Evolutionary conservation across 257 asterid species (phyloP).

Genomic region (Penstemon barbatus): DNA sequence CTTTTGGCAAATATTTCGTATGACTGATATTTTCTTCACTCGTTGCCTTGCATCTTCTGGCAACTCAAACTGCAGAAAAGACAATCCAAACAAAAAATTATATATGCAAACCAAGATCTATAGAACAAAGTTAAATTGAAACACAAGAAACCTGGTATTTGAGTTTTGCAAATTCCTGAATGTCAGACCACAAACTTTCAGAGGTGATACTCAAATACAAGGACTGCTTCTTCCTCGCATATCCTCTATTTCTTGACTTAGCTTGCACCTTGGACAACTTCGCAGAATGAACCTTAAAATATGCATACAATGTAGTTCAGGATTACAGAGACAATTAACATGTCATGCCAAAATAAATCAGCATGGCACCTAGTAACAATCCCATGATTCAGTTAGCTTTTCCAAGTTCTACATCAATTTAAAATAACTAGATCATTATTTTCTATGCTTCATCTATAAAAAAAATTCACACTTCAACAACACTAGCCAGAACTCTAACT

Average conservation of each 20-base stretch:
- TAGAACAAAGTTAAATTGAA: conserved; percentile 21
- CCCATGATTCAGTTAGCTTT: conserved; percentile 8
- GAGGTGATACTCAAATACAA: conserved; percentile 55
- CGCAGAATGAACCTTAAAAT: conserved; percentile 59
- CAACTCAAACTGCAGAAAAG: conserved; percentile 64
- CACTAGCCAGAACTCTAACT: not conserved
- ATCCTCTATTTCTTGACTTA: conserved; percentile 46
- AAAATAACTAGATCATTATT: conserved; percentile 1
- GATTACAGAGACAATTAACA: conserved; percentile 5
- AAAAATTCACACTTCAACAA: not conserved
- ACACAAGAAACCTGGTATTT: conserved; percentile 71
- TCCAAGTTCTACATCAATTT: conserved; percentile 16
- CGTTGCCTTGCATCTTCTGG: conserved; percentile 61
- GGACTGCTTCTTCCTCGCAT: conserved; percentile 58
- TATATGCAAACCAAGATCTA: conserved; percentile 12
- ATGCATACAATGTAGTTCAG: conserved; percentile 10
- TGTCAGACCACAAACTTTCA: conserved; percentile 81
- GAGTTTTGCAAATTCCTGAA: conserved; percentile 74
- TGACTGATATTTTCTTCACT: conserved; percentile 72
- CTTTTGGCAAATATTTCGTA: conserved; percentile 86
- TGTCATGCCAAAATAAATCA: conserved; percentile 13
- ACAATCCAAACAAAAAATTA: conserved; percentile 16
- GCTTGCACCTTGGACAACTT: conserved; percentile 49
- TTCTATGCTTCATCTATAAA: conserved; percentile 2
- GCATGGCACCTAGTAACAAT: conserved; percentile 9